Evolutionary conservation across 2,329 filamentous ascomycete genomes (phyloP).

Genomic region (Thielaviopsis populi): DNA sequence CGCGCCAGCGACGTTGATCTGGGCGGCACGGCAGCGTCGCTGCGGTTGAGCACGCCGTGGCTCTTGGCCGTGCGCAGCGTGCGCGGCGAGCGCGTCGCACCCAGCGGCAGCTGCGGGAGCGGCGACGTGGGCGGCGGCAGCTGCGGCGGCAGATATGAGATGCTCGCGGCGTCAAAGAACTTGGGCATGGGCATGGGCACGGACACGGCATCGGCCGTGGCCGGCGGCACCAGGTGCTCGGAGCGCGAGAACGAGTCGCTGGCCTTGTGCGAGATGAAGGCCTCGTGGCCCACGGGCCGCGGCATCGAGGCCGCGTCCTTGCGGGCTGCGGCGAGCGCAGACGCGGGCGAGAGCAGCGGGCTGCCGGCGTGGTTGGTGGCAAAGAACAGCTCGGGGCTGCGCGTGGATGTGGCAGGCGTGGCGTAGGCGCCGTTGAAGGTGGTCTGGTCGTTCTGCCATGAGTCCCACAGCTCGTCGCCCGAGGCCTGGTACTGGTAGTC

Average conservation of each 20-base stretch:
- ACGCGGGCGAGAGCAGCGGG: slow-evolving; percentile 5
- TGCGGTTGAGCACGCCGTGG: slow-evolving; percentile 14
- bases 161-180: neutral
- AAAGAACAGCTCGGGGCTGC: slow-evolving; percentile 9
- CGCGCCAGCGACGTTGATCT: slow-evolving; percentile 7
- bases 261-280: slow-evolving; percentile 17
- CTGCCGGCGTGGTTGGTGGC: slow-evolving; percentile 1
- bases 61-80: slow-evolving; percentile 12
- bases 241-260: slow-evolving; percentile 14
- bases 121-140: slow-evolving; percentile 10
- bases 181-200: neutral
- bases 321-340: neutral
- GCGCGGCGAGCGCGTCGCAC: neutral
- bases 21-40: neutral
- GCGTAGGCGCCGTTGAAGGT: slow-evolving; percentile 5
- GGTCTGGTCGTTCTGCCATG: slow-evolving; percentile 28
- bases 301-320: slow-evolving; percentile 8
- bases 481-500: slow-evolving; percentile 35
- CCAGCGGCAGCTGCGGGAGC: neutral
- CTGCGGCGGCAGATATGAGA: slow-evolving; percentile 10
- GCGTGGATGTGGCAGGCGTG: slow-evolving; percentile 16
- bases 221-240: neutral
- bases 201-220: neutral
- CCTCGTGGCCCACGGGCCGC: slow-evolving; percentile 13
- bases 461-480: slow-evolving; percentile 35